Evolutionary conservation across 2,329 filamentous ascomycete species (phyloP), one percentile per base, ranked within the genome.

Genomic region (Talaromyces sp.): DNA sequence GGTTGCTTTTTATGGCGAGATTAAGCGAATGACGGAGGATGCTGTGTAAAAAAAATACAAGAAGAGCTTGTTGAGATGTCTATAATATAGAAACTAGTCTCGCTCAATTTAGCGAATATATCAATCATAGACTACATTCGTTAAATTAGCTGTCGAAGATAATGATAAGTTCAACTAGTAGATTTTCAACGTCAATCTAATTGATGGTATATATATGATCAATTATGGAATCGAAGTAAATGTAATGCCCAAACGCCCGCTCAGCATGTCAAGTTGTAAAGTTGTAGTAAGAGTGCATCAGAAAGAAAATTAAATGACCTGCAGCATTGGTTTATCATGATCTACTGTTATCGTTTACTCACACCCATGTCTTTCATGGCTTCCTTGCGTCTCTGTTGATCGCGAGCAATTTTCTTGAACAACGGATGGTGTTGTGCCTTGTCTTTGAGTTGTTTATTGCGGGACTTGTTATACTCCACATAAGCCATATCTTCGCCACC

Each of bases 401-500:
- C 85, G 56, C 86, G 78, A 61, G 83, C 79, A 62, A 88, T 75
- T 72, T 88, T 88, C 74, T 83, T 85, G 75, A 89, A 89, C 70
- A 89, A 85, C 0, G 81, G 76, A 67, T 83, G 83, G 62, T 82
- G 78, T n/a, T 75, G 78, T 58, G 78, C 78, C 67, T 85, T 84
- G 70, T 85, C 83, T 78, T 87, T 88, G 68, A 87, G 74, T 64
- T 82, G 80, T 76, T 86, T 87, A 69, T 90, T 91, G 65, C 83
- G 81, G 67, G 82, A 86, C 79, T 87, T 88, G 74, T 90, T 91
- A 75, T 90, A 88, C 74, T 93, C 90, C 60, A 91, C 86, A 72
- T 93, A 97, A n/a, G 93, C 92, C 94, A 99, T 97, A 71, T 95
- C 91, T 71, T 96, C 90, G 0, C 92, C 94, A 60, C 94, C 94